Evolutionary conservation across 2,329 filamentous ascomycete species (phyloP).

Genomic region (Trichoderma simmonsii): DNA sequence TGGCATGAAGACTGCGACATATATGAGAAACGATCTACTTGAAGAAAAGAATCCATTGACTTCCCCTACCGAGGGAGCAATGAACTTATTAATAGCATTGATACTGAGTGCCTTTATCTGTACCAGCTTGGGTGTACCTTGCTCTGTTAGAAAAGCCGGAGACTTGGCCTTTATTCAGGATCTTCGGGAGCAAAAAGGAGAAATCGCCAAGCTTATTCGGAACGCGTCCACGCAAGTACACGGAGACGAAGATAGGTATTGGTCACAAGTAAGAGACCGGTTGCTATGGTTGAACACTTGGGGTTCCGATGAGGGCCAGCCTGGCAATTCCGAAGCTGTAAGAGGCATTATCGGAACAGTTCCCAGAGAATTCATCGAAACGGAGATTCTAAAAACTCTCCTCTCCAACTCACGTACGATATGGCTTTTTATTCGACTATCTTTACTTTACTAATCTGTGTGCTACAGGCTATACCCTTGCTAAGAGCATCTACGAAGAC

Average conservation of each 20-base stretch:
- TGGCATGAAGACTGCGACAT: constrained; percentile 29
- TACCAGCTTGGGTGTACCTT: constrained; percentile 48
- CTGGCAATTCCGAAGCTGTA: constrained; percentile 38
- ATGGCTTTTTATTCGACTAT: not conserved
- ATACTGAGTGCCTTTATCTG: constrained; percentile 59
- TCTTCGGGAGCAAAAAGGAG: constrained; percentile 59
- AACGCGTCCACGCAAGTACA: constrained; percentile 47
- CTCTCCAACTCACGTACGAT: constrained; percentile 59
- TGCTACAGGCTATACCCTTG: constrained; percentile 57
- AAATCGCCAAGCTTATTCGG: constrained; percentile 59
- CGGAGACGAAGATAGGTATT: constrained; percentile 61
- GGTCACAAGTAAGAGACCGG: constrained; percentile 59
- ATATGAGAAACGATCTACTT: constrained; percentile 48
- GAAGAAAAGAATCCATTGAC: constrained; percentile 63
- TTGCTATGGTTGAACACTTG: constrained; percentile 73
- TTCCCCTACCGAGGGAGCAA: constrained; percentile 52
- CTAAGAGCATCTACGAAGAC: constrained; percentile 59
- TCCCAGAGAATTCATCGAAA: constrained; percentile 60
- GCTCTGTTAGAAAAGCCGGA: constrained; percentile 51
- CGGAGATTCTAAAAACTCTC: constrained; percentile 67
- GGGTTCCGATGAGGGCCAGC: constrained; percentile 43
- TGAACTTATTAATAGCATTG: constrained; percentile 60
- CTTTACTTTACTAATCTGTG: constrained; percentile 16
- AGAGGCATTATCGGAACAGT: constrained; percentile 63
- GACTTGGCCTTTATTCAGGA: constrained; percentile 64